phyloP scores from a whole-genome alignment of 2,329 filamentous ascomycete genomes.

The Cladobotryum mycophilum region DNA sequence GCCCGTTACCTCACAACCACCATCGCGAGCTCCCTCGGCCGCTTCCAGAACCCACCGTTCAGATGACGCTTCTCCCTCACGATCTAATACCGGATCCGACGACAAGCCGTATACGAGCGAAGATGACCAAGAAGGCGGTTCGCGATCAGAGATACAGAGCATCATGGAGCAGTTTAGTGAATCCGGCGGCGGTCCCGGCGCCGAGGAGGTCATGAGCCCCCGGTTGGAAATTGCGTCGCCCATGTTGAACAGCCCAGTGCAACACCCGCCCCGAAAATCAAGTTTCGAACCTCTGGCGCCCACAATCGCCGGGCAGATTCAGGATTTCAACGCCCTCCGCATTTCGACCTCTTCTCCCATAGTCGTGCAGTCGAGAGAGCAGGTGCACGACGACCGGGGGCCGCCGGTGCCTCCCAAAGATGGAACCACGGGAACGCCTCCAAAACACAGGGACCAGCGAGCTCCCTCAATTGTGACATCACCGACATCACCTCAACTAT shows the following conservation, averaged over 20 bases:
- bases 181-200: slow-evolving; percentile 61
- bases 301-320: slow-evolving; percentile 41
- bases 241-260: slow-evolving; percentile 57
- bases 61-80: slow-evolving; percentile 45
- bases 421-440: slow-evolving; percentile 36
- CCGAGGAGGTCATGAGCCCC: slow-evolving; percentile 88
- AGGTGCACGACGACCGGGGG: slow-evolving; percentile 38
- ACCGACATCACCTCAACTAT: slow-evolving; percentile 41
- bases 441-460: slow-evolving; percentile 34
- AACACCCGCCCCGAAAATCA: slow-evolving; percentile 77
- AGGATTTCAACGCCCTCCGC: slow-evolving; percentile 39
- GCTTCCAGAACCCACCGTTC: slow-evolving; percentile 42
- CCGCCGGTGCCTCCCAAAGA: slow-evolving; percentile 58
- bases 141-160: slow-evolving; percentile 82
- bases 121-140: slow-evolving; percentile 61
- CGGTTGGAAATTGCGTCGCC: slow-evolving; percentile 77
- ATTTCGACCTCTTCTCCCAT: slow-evolving; percentile 35
- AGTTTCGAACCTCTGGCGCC: slow-evolving; percentile 69
- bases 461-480: slow-evolving; percentile 21
- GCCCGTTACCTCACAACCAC: slow-evolving; percentile 47
- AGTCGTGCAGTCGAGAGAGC: slow-evolving; percentile 31
- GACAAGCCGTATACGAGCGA: slow-evolving; percentile 53
- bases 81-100: slow-evolving; percentile 49
- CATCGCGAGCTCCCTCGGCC: slow-evolving; percentile 54
- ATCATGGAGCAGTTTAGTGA: slow-evolving; percentile 96